These are phyloP conservation scores for Geotrichum aggregatum DNA, from an alignment of 1,139 yeast genomes.

Conservation along the genomic window DNA sequence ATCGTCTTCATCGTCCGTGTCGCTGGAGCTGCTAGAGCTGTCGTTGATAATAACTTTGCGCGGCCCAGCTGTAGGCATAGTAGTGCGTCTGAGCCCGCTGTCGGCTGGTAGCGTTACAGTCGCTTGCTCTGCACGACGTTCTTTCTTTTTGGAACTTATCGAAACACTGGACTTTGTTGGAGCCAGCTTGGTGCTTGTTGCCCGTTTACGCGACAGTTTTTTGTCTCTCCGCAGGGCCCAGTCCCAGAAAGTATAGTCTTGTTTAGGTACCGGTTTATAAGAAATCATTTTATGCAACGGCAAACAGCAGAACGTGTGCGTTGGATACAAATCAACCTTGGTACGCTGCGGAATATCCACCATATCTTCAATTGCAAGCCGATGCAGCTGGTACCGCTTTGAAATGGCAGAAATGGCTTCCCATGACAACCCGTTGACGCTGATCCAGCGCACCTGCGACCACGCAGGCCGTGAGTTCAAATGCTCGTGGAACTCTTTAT, in stretches of 20 bases:
- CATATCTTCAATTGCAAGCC: constrained; percentile 54
- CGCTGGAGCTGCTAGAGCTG: background rate
- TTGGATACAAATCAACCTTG: constrained; percentile 49
- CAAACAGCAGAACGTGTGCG: constrained; percentile 49
- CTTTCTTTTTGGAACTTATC: background rate
- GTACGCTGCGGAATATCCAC: constrained; percentile 56
- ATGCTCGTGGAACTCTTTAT: constrained; percentile 27
- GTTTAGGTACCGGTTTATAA: constrained; percentile 22
- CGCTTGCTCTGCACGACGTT: background rate
- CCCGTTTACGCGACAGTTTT: background rate
- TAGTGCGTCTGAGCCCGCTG: constrained; percentile 1
- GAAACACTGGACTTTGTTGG: constrained; percentile 12
- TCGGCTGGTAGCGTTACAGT: background rate
- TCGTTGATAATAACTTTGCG: constrained; percentile 10
- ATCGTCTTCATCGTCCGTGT: constrained; percentile 13
- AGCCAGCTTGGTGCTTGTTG: background rate
- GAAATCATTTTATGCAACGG: constrained; percentile 48
- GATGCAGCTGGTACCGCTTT: constrained; percentile 43
- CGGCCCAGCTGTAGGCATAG: background rate
- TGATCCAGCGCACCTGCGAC: constrained; percentile 52
- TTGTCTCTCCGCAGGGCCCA: constrained; percentile 10
- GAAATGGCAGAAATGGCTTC: constrained; percentile 48
- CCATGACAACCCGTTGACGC: constrained; percentile 55
- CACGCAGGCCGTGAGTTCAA: constrained; percentile 42
- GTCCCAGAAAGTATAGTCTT: constrained; percentile 10